phyloP scores from a whole-genome alignment of 2,329 filamentous ascomycete genomes.

The Clarireedia homoeocarpa region DNA sequence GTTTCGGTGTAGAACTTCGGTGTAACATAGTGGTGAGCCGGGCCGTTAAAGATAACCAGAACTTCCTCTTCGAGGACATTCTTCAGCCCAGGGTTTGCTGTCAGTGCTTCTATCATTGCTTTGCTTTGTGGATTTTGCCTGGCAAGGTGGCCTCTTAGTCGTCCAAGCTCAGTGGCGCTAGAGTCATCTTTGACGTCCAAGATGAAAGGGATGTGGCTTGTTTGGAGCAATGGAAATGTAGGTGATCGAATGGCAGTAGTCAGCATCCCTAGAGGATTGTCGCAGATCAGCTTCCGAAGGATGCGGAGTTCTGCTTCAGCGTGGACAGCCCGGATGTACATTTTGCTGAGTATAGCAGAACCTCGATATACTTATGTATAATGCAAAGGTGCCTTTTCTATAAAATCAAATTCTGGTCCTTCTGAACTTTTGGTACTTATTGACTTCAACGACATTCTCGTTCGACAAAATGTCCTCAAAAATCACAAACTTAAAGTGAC shows the following conservation, averaged over 20 bases:
- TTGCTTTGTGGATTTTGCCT: slow-evolving; percentile 56
- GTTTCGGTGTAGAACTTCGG: slow-evolving; percentile 61
- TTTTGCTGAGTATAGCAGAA: no score
- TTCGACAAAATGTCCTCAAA: no score
- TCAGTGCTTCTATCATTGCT: slow-evolving; percentile 44
- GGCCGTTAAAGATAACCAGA: slow-evolving; percentile 52
- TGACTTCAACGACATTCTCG: no score
- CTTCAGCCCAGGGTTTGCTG: slow-evolving; percentile 9
- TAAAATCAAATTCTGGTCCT: no score
- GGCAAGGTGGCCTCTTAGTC: slow-evolving; percentile 54
- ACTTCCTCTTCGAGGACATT: slow-evolving; percentile 44
- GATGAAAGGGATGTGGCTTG: not conserved
- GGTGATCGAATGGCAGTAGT: slow-evolving; percentile 47
- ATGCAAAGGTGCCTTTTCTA: no score
- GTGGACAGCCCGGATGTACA: no score
- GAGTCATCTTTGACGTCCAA: not conserved
- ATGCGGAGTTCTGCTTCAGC: no score
- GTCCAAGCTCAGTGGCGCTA: slow-evolving; percentile 6
- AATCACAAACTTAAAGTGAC: no score
- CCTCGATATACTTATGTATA: no score
- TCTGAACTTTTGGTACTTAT: no score
- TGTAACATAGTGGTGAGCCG: slow-evolving; percentile 56
- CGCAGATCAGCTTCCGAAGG: slow-evolving; percentile 34
- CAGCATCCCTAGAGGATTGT: slow-evolving; percentile 54
- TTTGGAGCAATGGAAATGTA: not conserved